Conservation (phyloP, 306 rosid genomes). For the Prunus salicina region DNA sequence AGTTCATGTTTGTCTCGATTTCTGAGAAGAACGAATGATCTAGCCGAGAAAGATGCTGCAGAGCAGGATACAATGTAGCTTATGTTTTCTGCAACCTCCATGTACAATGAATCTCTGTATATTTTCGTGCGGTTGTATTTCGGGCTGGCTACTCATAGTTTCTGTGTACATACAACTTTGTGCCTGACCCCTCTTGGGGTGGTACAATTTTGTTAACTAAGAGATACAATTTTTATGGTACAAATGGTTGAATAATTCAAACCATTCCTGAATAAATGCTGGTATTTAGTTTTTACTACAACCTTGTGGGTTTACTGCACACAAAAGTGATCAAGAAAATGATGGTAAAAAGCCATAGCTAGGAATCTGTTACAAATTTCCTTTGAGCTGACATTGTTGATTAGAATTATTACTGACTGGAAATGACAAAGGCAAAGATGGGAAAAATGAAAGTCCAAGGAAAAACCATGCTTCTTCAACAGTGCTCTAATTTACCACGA, state of each 20-base stretch:
- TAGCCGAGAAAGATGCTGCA: conserved; percentile 28
- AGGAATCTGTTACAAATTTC: too few species aligned
- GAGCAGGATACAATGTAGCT: conserved; percentile 53
- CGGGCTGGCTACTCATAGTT: not conserved
- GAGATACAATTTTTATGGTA: not conserved
- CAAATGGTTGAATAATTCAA: not conserved
- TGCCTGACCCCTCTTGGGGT: not conserved
- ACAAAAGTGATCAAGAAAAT: too few species aligned
- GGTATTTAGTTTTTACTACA: not conserved
- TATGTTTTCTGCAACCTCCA: conserved; percentile 13
- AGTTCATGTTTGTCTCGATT: conserved; percentile 44
- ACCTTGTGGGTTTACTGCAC: too few species aligned
- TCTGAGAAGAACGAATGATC: conserved; percentile 52
- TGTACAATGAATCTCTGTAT: not conserved
- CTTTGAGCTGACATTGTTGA: not conserved
- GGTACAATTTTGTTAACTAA: not conserved
- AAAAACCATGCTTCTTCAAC: not conserved
- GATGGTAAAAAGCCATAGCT: too few species aligned
- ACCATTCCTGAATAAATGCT: not conserved
- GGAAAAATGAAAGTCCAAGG: not conserved
- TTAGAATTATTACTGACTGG: not conserved
- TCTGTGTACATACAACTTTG: not conserved
- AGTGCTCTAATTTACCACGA: not conserved
- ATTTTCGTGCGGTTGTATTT: not conserved
- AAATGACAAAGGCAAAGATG: not conserved